phyloP scores from a whole-genome alignment of 179 eudicot species.

The Silene noctiflora region DNA sequence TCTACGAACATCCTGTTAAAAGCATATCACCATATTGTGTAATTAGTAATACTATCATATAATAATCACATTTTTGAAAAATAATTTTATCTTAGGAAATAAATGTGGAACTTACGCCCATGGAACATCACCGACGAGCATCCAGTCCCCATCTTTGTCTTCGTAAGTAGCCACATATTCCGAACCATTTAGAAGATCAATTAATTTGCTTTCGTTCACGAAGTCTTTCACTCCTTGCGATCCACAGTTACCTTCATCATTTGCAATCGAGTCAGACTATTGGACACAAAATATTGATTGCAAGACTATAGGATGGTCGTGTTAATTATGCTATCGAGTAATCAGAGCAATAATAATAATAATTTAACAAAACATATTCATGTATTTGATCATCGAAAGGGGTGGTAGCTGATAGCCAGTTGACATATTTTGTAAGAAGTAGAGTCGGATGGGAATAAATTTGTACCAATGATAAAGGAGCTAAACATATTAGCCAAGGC shows the following conservation, averaged over 20 bases:
- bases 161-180: constrained; percentile 76
- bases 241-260: constrained; percentile 49
- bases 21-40: background rate
- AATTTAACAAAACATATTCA: too few relatives aligned
- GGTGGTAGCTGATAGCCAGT: too few relatives aligned
- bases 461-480: constrained; percentile 60
- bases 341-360: too few relatives aligned
- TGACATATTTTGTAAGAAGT: too few relatives aligned
- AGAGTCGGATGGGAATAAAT: too few relatives aligned
- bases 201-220: constrained; percentile 66
- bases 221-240: constrained; percentile 65
- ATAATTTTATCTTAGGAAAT: background rate
- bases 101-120: constrained; percentile 56
- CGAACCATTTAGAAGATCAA: constrained; percentile 62
- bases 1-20: constrained; percentile 41
- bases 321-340: too few relatives aligned
- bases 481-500: constrained; percentile 77
- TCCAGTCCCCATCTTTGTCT: constrained; percentile 76
- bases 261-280: too few relatives aligned
- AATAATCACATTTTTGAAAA: background rate
- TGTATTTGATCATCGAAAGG: too few relatives aligned
- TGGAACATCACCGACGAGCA: too few relatives aligned
- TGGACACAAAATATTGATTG: too few relatives aligned
- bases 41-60: too few relatives aligned
- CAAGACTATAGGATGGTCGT: too few relatives aligned